phyloP scores from a whole-genome alignment of 2,329 filamentous ascomycete species.

The Ceratocystis albifundus region DNA sequence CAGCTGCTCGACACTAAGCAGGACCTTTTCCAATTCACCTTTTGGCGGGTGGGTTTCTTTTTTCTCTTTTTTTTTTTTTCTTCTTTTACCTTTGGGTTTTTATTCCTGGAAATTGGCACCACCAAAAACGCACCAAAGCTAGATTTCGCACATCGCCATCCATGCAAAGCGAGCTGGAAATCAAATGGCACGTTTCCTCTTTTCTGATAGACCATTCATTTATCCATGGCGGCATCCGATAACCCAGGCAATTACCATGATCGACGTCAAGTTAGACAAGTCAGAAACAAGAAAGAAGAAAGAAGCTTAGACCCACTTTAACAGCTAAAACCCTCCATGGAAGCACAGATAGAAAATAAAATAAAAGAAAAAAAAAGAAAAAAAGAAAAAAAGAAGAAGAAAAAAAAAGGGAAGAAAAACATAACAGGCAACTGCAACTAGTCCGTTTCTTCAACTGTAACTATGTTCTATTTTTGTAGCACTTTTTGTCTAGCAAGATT shows the following conservation, averaged over 20 bases:
- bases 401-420: not conserved
- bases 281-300: constrained; percentile 8
- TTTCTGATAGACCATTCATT: not conserved
- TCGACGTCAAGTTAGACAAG: constrained; percentile 3
- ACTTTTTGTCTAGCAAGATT: not conserved
- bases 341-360: too few species aligned
- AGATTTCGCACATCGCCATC: not conserved
- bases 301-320: not conserved
- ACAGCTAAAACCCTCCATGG: too few species aligned
- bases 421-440: not conserved
- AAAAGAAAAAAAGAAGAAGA: not conserved
- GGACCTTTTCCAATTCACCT: too few species aligned
- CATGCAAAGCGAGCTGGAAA: not conserved
- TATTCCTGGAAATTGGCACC: not conserved
- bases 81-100: not conserved
- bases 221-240: not conserved
- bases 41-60: too few species aligned
- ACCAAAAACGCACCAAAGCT: not conserved
- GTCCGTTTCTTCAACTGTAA: not conserved
- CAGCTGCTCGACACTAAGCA: too few species aligned
- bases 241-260: not conserved
- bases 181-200: not conserved
- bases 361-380: not conserved
- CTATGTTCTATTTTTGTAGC: not conserved
- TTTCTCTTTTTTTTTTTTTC: not conserved